Evolutionary conservation across 129 eudicot genomes (phyloP).

Genomic region (Scalesia atractyloides): DNA sequence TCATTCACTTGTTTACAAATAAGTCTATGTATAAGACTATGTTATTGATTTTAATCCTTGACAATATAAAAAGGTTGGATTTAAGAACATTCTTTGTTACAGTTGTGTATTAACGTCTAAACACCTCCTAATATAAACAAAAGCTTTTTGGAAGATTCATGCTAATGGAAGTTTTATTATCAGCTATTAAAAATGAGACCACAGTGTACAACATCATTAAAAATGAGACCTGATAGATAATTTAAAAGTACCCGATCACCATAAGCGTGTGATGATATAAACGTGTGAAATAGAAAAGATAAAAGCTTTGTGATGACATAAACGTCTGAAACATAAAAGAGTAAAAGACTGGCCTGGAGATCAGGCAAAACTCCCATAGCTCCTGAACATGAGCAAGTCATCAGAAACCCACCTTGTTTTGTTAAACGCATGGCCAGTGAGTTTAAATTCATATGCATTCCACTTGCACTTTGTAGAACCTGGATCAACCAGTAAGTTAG

Average conservation of each 20-base stretch:
- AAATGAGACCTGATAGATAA: too few species aligned
- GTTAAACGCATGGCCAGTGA: constrained; percentile 84
- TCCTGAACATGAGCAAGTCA: constrained; percentile 99
- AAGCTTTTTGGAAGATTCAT: too few species aligned
- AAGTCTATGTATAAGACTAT: not conserved
- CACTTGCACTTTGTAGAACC: constrained; percentile 90
- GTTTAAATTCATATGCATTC: constrained; percentile 93
- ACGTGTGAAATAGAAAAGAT: too few species aligned
- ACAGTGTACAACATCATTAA: too few species aligned
- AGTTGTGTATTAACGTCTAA: too few species aligned
- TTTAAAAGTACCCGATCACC: too few species aligned
- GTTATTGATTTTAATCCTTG: not conserved
- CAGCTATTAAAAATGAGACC: too few species aligned
- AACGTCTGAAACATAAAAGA: not conserved
- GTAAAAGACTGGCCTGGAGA: constrained; percentile 60
- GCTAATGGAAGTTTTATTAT: too few species aligned
- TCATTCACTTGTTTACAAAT: constrained; percentile 69
- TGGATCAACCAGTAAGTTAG: constrained; percentile 30
- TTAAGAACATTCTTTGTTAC: too few species aligned
- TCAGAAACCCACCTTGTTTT: constrained; percentile 70
- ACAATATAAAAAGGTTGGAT: not conserved
- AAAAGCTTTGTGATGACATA: not conserved
- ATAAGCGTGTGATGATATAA: too few species aligned
- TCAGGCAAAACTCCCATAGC: constrained; percentile 76
- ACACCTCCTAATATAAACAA: too few species aligned